Conservation (phyloP, 208 protist species). For the Trypanosoma congolense region DNA sequence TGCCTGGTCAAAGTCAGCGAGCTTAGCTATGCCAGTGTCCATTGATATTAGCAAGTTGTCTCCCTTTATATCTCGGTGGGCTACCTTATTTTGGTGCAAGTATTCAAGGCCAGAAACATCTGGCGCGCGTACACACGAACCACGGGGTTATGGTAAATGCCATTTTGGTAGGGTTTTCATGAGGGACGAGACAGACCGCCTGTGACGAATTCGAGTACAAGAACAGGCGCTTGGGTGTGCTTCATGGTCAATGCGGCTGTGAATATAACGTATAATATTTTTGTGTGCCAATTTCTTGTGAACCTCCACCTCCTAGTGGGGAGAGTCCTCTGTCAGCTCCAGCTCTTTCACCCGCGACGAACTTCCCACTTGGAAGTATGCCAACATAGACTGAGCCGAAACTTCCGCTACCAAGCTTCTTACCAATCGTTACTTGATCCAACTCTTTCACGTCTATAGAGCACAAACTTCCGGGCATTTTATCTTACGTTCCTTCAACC, state of each 20-base stretch:
- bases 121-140: conserved; percentile 82
- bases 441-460: conserved; percentile 63
- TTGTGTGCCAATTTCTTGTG: conserved; percentile 86
- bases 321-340: conserved; percentile 77
- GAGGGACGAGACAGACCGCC: conserved; percentile 87
- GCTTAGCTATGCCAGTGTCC: conserved; percentile 93
- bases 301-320: conserved; percentile 88
- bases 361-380: conserved; percentile 79
- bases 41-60: conserved; percentile 91
- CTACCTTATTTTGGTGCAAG: conserved; percentile 84
- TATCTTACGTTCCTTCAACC: conserved; percentile 2
- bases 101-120: conserved; percentile 87
- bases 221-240: conserved; percentile 78
- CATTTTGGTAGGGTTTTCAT: conserved; percentile 83
- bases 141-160: conserved; percentile 64
- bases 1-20: conserved; percentile 97
- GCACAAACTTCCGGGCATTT: conserved; percentile 24
- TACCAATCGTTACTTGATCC: conserved; percentile 70
- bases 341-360: conserved; percentile 89
- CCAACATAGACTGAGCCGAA: conserved; percentile 88
- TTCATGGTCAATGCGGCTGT: conserved; percentile 79
- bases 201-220: conserved; percentile 92
- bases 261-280: conserved; percentile 90
- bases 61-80: conserved; percentile 89
- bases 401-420: conserved; percentile 86